phyloP scores from a whole-genome alignment of 2,329 filamentous ascomycete genomes.

The Bipolaris sorokiniana region DNA sequence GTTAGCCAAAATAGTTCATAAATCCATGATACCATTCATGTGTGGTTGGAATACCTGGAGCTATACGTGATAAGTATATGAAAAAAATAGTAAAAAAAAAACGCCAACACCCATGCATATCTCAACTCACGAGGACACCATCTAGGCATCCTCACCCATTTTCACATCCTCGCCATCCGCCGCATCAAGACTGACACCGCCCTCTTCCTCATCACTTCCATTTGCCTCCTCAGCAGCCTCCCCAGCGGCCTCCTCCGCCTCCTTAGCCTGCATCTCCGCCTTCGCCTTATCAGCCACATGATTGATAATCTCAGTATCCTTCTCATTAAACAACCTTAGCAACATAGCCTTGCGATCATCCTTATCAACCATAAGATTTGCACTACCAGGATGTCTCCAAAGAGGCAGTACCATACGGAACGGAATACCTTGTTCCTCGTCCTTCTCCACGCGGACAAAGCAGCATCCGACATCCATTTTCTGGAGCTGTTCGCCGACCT shows the following conservation, averaged over 20 bases:
- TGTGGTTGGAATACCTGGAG: not conserved
- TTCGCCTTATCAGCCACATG: constrained; percentile 45
- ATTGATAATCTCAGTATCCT: constrained; percentile 71
- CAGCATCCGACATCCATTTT: constrained; percentile 89
- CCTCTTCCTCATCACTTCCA: constrained; percentile 13
- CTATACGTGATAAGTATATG: not conserved
- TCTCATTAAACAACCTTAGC: constrained; percentile 87
- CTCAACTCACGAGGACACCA: not conserved
- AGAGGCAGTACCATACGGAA: constrained; percentile 89
- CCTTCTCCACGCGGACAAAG: constrained; percentile 82
- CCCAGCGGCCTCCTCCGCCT: constrained; percentile 17
- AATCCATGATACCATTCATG: constrained; percentile 11
- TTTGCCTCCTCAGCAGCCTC: constrained; percentile 10
- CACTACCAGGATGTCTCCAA: constrained; percentile 88
- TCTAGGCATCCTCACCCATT: constrained; percentile 10
- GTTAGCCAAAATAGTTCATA: not conserved
- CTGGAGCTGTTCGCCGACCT: constrained; percentile 83
- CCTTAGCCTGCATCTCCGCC: constrained; percentile 26
- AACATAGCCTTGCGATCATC: constrained; percentile 93
- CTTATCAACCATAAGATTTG: constrained; percentile 98
- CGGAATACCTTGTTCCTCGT: constrained; percentile 66
- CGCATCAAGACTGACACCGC: constrained; percentile 11
- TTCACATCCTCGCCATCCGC: constrained; percentile 9
- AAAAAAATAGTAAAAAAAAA: not conserved
- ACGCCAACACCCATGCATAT: constrained; percentile 15